phyloP scores from a whole-genome alignment of 768 basidiomycete genomes.

The Hirschioporus abietinus region DNA sequence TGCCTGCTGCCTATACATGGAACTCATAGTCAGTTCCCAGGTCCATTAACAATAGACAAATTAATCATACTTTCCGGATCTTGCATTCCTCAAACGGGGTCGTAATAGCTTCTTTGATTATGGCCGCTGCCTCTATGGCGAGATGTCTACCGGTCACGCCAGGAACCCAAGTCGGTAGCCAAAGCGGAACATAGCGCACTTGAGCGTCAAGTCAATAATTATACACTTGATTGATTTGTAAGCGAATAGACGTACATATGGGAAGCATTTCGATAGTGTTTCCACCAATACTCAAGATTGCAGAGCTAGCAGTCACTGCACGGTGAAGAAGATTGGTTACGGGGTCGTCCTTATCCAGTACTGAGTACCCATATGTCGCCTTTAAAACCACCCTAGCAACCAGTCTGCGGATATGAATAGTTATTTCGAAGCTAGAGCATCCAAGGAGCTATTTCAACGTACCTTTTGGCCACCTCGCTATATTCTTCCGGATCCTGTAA shows the following conservation, averaged over 20 bases:
- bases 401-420: constrained; percentile 16
- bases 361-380: constrained; percentile 27
- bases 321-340: constrained; percentile 24
- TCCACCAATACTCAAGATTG: constrained; percentile 20
- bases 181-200: neutral
- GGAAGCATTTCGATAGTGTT: constrained; percentile 31
- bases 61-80: neutral
- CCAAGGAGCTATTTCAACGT: neutral
- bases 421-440: neutral
- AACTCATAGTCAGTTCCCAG: too few species aligned
- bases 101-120: neutral
- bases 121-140: neutral
- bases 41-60: neutral
- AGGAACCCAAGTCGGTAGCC: neutral
- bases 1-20: neutral
- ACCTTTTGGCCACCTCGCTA: neutral
- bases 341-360: constrained; percentile 23
- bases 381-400: constrained; percentile 26
- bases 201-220: neutral
- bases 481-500: neutral
- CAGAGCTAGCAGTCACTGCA: constrained; percentile 17
- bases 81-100: neutral
- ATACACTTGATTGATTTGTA: neutral
- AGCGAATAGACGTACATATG: constrained; percentile 16
- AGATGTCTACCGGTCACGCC: neutral